Conservation (phyloP, 805 yeast genomes). For the Nakazawaea pomicola region DNA sequence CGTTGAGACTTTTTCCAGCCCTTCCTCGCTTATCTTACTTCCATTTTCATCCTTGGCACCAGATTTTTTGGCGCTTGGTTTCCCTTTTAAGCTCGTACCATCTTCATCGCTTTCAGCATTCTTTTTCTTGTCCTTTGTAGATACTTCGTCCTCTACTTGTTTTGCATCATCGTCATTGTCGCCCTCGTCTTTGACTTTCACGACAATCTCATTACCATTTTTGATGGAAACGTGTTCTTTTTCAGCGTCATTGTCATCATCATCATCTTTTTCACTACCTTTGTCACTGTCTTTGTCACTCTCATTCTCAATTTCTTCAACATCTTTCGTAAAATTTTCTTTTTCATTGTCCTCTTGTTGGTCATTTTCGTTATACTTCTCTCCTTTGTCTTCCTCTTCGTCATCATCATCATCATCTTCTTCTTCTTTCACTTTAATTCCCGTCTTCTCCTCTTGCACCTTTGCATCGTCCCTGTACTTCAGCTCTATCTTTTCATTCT, state of each 20-base stretch:
- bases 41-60: too few relatives aligned
- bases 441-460: conserved; percentile 12
- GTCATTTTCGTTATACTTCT: conserved; percentile 20
- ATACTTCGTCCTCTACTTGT: conserved; percentile 4
- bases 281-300: conserved; percentile 10
- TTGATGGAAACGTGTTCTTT: background rate
- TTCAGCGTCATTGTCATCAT: conserved; percentile 14
- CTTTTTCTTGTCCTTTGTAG: background rate
- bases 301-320: conserved; percentile 15
- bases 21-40: too few relatives aligned
- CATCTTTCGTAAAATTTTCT: conserved; percentile 14
- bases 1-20: too few relatives aligned
- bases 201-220: background rate
- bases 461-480: conserved; percentile 27
- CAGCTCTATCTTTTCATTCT: conserved; percentile 67
- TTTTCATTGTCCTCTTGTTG: conserved; percentile 4
- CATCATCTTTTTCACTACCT: conserved; percentile 20
- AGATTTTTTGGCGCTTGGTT: too few relatives aligned
- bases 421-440: conserved; percentile 19
- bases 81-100: too few relatives aligned
- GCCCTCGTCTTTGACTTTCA: background rate
- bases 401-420: conserved; percentile 14
- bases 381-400: conserved; percentile 4
- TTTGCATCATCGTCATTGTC: conserved; percentile 9
- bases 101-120: too few relatives aligned